Conservation (phyloP, 176 grass and related monocot genomes). For the Rhynchospora pubera region DNA sequence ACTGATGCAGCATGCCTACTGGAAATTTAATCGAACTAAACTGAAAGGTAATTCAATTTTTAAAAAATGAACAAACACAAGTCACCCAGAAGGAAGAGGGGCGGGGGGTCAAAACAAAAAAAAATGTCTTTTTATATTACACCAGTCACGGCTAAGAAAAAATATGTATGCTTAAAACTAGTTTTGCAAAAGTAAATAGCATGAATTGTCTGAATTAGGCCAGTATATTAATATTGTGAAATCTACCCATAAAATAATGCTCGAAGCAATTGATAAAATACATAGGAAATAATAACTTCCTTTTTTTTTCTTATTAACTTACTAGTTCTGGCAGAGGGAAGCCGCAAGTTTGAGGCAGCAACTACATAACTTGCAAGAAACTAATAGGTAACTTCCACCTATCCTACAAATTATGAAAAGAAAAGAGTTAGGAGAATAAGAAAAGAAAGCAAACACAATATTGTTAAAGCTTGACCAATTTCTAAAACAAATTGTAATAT, state of each 20-base stretch:
- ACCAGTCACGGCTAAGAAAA: too few species aligned
- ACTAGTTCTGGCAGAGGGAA: slow-evolving; percentile 60
- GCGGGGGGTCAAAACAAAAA: too few species aligned
- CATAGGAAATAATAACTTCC: not conserved
- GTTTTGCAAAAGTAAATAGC: too few species aligned
- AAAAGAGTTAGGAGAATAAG: not conserved
- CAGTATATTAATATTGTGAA: not conserved
- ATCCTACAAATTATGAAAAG: not conserved
- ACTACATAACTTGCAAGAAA: slow-evolving; percentile 76
- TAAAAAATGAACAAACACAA: too few species aligned
- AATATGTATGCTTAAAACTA: too few species aligned
- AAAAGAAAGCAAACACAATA: not conserved
- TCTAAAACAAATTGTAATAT: not conserved
- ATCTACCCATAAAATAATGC: not conserved
- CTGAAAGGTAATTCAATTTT: too few species aligned
- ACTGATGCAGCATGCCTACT: not conserved
- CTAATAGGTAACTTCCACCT: slow-evolving; percentile 37
- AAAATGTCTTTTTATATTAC: too few species aligned
- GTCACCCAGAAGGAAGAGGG: too few species aligned
- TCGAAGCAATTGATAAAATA: not conserved
- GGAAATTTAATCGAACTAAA: too few species aligned
- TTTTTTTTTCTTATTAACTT: slow-evolving; percentile 21
- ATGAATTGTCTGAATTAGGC: not conserved
- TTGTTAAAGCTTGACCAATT: not conserved
- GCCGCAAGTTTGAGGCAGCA: slow-evolving; percentile 72